These are phyloP conservation scores for Exutisphaerella laricina DNA, from an alignment of 2,329 filamentous ascomycete genomes.

Conservation along the genomic window DNA sequence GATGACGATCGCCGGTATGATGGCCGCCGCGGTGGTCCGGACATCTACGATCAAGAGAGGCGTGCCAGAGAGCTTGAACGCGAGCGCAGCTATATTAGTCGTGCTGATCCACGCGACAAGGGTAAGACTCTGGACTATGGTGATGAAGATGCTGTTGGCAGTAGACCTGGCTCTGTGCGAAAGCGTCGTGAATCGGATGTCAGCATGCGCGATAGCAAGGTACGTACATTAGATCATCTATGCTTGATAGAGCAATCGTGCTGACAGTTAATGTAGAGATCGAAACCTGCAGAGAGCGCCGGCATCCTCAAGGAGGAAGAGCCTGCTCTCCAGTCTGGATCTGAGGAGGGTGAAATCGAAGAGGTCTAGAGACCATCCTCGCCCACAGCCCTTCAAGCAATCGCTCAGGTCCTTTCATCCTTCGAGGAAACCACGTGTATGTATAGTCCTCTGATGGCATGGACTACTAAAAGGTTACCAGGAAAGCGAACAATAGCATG, in stretches of 20 bases:
- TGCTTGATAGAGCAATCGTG: no score
- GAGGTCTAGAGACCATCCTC: conserved; percentile 50
- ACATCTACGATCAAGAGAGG: conserved; percentile 74
- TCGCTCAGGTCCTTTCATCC: no score
- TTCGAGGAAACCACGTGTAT: background rate
- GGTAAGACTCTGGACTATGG: conserved; percentile 90
- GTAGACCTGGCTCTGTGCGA: conserved; percentile 52
- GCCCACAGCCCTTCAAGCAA: no score
- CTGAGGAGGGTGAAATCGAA: conserved; percentile 97
- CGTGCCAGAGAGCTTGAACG: conserved; percentile 85
- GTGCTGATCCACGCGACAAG: conserved; percentile 72
- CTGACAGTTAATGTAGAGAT: conserved; percentile 9
- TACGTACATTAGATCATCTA: conserved; percentile 26
- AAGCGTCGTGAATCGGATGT: conserved; percentile 63
- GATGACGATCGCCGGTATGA: conserved; percentile 21
- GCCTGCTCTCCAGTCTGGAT: conserved; percentile 69
- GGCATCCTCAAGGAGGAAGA: conserved; percentile 45
- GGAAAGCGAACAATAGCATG: background rate
- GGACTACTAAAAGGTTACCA: background rate
- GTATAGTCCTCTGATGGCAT: background rate
- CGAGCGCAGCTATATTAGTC: conserved; percentile 75
- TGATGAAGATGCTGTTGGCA: conserved; percentile 53
- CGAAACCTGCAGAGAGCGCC: conserved; percentile 20
- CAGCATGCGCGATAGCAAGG: conserved; percentile 41
- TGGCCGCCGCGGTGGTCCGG: conserved; percentile 34